Percentiles rank a stretch among this genome's conserved stretches.
Evolutionary conservation across 257 asterid species (phyloP).

Genomic region (Gardenia jasminoides): DNA sequence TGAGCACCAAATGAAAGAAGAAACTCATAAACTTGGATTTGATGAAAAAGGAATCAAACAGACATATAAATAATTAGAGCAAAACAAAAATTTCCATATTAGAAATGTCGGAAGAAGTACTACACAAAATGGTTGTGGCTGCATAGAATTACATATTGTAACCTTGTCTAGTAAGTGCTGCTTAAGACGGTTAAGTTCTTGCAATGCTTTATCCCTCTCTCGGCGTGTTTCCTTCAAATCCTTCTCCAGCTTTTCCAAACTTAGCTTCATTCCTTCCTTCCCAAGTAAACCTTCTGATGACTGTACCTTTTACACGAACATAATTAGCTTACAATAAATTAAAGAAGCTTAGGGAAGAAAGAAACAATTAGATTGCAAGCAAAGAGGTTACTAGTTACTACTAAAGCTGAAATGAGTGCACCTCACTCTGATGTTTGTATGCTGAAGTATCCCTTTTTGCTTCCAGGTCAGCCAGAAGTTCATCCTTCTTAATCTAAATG

Average conservation of each 20-base stretch:
- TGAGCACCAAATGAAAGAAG: background rate
- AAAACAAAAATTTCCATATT: background rate
- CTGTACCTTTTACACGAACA: slow-evolving; percentile 29
- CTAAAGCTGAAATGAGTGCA: slow-evolving; percentile 25
- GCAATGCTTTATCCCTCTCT: slow-evolving; percentile 79
- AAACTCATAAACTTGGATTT: background rate
- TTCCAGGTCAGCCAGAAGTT: slow-evolving; percentile 59
- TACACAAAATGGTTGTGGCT: background rate
- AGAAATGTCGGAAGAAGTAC: too few relatives aligned
- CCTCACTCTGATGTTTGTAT: slow-evolving; percentile 46
- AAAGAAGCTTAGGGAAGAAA: slow-evolving; percentile 6
- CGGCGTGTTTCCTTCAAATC: slow-evolving; percentile 63
- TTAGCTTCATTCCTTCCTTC: slow-evolving; percentile 62
- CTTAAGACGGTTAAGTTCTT: slow-evolving; percentile 84
- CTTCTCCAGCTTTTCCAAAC: slow-evolving; percentile 70
- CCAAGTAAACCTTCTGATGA: slow-evolving; percentile 48
- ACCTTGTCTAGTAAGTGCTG: slow-evolving; percentile 98
- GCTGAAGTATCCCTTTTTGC: slow-evolving; percentile 45
- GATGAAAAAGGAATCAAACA: background rate
- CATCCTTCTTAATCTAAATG: slow-evolving; percentile 72
- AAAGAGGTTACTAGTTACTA: slow-evolving; percentile 6
- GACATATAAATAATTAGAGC: background rate
- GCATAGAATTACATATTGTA: background rate
- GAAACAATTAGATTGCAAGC: slow-evolving; percentile 1
- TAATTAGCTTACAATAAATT: slow-evolving; percentile 21